Evolutionary conservation across 2,329 filamentous ascomycete genomes (phyloP).

Genomic region (Claviceps quebecensis): DNA sequence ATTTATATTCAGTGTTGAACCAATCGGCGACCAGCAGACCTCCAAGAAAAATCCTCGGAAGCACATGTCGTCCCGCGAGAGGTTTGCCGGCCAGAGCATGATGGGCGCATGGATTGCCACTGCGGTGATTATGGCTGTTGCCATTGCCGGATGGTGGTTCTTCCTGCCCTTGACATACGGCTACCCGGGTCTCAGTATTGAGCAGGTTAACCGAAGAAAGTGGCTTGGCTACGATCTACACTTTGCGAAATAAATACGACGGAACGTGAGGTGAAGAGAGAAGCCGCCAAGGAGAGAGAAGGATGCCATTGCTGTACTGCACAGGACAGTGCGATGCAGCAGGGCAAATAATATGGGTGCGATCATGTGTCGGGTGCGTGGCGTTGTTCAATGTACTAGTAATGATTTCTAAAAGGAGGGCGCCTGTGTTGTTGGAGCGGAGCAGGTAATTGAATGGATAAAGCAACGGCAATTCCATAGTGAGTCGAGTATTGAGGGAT

Average conservation of each 20-base stretch:
- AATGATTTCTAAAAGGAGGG: background rate
- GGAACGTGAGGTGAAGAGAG: background rate
- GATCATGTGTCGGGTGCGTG: background rate
- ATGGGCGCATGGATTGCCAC: constrained; percentile 66
- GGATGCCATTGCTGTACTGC: background rate
- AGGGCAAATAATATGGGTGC: background rate
- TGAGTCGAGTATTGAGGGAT: no score
- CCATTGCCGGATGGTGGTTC: constrained; percentile 73
- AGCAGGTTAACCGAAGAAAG: constrained; percentile 69
- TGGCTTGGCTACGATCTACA: constrained; percentile 97
- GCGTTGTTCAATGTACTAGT: background rate
- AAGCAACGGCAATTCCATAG: no score
- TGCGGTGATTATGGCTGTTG: constrained; percentile 50
- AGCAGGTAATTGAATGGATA: background rate
- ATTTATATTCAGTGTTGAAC: constrained; percentile 89
- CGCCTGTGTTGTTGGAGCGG: background rate
- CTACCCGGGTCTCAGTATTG: constrained; percentile 70
- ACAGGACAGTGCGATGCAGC: background rate
- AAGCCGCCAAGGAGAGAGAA: background rate
- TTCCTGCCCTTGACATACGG: constrained; percentile 94
- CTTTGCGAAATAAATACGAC: constrained; percentile 71
- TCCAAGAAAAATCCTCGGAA: constrained; percentile 29
- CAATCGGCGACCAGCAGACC: constrained; percentile 35
- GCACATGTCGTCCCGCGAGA: constrained; percentile 66
- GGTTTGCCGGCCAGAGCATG: constrained; percentile 67